A percentile compares a stretch with the other conserved stretches of the same genome.
Evolutionary conservation across 768 basidiomycete genomes (phyloP).

Genomic region (Phlebiopsis gigantea): DNA sequence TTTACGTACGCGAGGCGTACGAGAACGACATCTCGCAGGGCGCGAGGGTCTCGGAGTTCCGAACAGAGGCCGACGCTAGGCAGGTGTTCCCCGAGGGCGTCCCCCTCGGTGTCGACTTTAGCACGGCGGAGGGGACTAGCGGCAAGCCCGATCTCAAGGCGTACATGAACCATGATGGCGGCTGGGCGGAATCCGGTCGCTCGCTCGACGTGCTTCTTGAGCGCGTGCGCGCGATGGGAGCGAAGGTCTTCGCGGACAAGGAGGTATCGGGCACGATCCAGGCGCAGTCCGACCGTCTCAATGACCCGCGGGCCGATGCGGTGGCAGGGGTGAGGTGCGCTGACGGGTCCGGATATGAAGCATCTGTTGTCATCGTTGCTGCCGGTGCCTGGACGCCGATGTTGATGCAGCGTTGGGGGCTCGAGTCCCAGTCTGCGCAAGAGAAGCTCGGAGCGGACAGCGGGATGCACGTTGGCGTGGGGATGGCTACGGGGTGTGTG

Average conservation of each 20-base stretch:
- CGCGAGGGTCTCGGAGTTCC: constrained; percentile 39
- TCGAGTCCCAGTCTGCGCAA: not conserved
- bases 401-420: not conserved
- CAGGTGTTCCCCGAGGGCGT: constrained; percentile 42
- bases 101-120: constrained; percentile 23
- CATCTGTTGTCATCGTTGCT: constrained; percentile 63
- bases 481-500: constrained; percentile 77
- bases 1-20: constrained; percentile 51
- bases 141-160: constrained; percentile 28
- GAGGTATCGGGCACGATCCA: constrained; percentile 42
- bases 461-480: constrained; percentile 19
- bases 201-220: constrained; percentile 52
- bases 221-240: constrained; percentile 55
- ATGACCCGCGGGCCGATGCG: constrained; percentile 34
- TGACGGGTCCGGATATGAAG: constrained; percentile 50
- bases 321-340: constrained; percentile 52
- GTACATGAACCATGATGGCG: constrained; percentile 72
- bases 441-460: not conserved
- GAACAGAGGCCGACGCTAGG: constrained; percentile 36
- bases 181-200: constrained; percentile 79
- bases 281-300: constrained; percentile 25
- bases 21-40: constrained; percentile 60
- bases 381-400: constrained; percentile 80
- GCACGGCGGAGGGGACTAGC: not conserved
- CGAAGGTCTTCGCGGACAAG: constrained; percentile 52